Evolutionary conservation across 306 rosid genomes (phyloP), one percentile per base, ranked within the genome.

Genomic region (Vigna angularis): DNA sequence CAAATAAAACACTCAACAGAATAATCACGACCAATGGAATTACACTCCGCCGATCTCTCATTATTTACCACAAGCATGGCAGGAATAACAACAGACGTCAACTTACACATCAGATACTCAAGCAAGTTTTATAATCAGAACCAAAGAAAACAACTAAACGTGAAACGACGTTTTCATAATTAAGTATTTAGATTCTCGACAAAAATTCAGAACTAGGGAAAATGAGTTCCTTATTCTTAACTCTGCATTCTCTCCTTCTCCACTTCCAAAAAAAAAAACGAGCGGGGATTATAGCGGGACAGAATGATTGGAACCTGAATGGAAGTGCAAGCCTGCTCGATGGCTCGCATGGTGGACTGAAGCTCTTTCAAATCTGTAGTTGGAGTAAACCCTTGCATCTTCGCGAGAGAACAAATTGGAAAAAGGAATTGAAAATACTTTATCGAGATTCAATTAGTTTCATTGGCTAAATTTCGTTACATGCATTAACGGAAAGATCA

Each of bases 301-400:
- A 48, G 49, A 73, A 17, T 53, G 70, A 76, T 47, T 5, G 65
- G 49, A 34, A 94, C 98, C 98, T 94, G 98, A 82, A 92, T 88
- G 51, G 97, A 87, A 78, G 83, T 44, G 87, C 98, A 90, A 70
- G 98, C 98, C 13, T 81, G 84, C 83, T 94, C 97, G 76, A 94
- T 75, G 73, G 97, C 73, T 57, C 83, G 91, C 98, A 94, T 94
- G 87, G 97, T 89, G 66, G 97, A 79, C 70, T 87, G 97, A 85
- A 94, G 95, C 18, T 86, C 90, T 3, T 83, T 83, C 83, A 89
- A 80, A 77, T 88, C 91, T 9, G 73, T 56, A 28, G 88, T 50
- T 32, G 83, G 82, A 9, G 83, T n/a, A 83, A 87, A 86, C 69
- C 94, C 96, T 84, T 91, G 89, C 98, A 91, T 90, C 87, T 69